Evolutionary conservation across 2,329 filamentous ascomycete genomes (phyloP), one percentile per base, ranked within the genome.

Genomic region (Pyrenochaeta sp.): DNA sequence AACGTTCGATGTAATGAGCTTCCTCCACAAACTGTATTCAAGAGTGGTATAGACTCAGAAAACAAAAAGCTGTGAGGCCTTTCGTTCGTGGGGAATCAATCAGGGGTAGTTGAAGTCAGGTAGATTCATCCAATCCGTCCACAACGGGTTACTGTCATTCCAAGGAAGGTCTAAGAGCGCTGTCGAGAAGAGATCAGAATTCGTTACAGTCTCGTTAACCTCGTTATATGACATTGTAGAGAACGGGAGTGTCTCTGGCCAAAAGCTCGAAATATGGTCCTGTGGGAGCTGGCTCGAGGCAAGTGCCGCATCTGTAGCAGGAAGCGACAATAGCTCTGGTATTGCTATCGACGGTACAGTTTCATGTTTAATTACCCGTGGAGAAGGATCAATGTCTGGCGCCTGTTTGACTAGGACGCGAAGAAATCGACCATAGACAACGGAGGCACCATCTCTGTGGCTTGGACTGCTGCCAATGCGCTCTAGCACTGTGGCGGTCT

Each of bases 151-250:
- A 4, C 64, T 82, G 46, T 89, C 85, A 39, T 88, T 85, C 77
- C 86, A 83, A 0, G 85, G 83, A 8, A 89, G 78, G 60, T 85
- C 83, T 5, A 83, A 82, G 56, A 86, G 81, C 2, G 80, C 81
- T 1, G 82, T 79, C 19, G 86, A 84, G 59, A 90, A 85, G 27
- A 86, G 84, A 3, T 84, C 86, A 0, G 87, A 85, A 60, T 86
- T 84, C 67, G 88, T 89, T 28, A 90, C 82, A 4, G 88, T 86
- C 62, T 90, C 86, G 5, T 86, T 82, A 46, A 90, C 88, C 69
- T 91, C 87, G 56, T 89, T 84, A 56, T 89, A 87, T 0, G 88
- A 90, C 88, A 91, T 91, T 32, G 86, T 81, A 2, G 87, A 90
- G 71, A 90, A 89, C 25, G 87, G 86, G 24, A 90, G 67, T 36